phyloP scores from a whole-genome alignment of 805 yeast species.

The Hermanozyma aechmeae region DNA sequence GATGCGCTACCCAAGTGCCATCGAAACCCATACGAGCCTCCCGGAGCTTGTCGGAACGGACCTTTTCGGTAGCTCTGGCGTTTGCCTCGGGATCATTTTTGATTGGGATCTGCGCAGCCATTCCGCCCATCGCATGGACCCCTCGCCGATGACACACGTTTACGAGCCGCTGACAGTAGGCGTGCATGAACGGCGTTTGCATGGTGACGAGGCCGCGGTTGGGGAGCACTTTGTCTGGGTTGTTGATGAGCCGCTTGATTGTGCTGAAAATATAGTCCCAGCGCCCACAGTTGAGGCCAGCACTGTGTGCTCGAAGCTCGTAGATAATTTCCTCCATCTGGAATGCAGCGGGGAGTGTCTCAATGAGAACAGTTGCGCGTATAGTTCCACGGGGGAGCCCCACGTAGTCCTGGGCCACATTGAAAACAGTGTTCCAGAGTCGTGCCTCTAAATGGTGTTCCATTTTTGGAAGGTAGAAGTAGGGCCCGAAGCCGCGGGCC shows the following conservation, averaged over 20 bases:
- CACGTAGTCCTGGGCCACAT: constrained; percentile 12
- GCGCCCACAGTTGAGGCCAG: constrained; percentile 15
- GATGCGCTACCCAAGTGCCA: constrained; percentile 17
- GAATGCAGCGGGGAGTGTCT: constrained; percentile 15
- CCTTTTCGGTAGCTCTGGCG: constrained; percentile 10
- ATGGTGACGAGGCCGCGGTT: constrained; percentile 13
- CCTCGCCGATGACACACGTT: constrained; percentile 14
- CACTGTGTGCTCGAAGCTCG: constrained; percentile 12
- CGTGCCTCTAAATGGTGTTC: constrained; percentile 15
- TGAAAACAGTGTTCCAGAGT: constrained; percentile 14
- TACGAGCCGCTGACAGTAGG: constrained; percentile 12
- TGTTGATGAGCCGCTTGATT: constrained; percentile 11
- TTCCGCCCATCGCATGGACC: constrained; percentile 17
- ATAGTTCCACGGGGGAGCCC: constrained; percentile 12
- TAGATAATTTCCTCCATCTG: constrained; percentile 17
- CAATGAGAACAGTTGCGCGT: constrained; percentile 14
- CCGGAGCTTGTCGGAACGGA: constrained; percentile 11
- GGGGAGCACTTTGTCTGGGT: constrained; percentile 11
- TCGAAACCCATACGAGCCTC: constrained; percentile 14
- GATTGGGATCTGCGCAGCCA: constrained; percentile 17
- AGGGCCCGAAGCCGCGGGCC: constrained; percentile 12
- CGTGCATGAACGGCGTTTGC: constrained; percentile 14
- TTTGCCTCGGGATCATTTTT: constrained; percentile 11
- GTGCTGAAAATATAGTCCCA: constrained; percentile 16
- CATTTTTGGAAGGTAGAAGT: constrained; percentile 15